A percentile compares a stretch with the other conserved stretches of the same genome.
These are phyloP conservation scores for Sugiyamaella neomexicana DNA, from an alignment of 1,139 yeast species.

Conservation along the genomic window DNA sequence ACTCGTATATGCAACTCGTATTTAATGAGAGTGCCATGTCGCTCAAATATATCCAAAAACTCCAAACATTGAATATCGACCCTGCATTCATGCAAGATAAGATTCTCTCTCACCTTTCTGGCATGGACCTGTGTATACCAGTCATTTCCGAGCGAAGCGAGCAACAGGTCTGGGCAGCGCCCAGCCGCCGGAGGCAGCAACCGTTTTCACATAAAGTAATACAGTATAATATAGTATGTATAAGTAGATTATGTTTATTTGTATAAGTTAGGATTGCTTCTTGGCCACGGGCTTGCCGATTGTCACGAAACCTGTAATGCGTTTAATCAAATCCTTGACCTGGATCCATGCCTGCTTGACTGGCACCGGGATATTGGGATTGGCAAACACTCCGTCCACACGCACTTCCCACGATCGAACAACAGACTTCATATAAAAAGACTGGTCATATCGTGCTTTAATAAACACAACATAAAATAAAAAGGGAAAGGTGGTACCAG, in stretches of 20 bases:
- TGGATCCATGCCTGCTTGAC: constrained; percentile 63
- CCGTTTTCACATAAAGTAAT: not conserved
- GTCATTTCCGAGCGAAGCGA: not conserved
- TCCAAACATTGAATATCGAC: no score
- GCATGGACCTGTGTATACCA: no score
- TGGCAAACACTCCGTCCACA: constrained; percentile 62
- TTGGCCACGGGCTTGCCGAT: constrained; percentile 8
- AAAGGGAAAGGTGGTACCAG: constrained; percentile 63
- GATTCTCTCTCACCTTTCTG: not conserved
- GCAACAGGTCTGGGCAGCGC: constrained; percentile 4
- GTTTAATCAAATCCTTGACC: constrained; percentile 44
- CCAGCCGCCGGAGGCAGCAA: constrained; percentile 12
- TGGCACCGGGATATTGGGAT: constrained; percentile 57
- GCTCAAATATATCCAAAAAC: no score
- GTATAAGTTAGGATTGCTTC: constrained; percentile 5
- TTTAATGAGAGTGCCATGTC: no score
- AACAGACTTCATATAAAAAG: constrained; percentile 69
- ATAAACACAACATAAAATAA: constrained; percentile 63
- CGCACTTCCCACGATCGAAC: constrained; percentile 71
- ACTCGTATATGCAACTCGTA: no score
- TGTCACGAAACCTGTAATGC: constrained; percentile 8
- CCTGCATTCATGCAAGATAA: not conserved
- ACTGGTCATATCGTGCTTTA: constrained; percentile 75
- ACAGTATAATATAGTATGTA: not conserved
- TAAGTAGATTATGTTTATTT: not conserved